phyloP scores from a whole-genome alignment of 2,329 filamentous ascomycete genomes.

The Colletotrichum sp. region DNA sequence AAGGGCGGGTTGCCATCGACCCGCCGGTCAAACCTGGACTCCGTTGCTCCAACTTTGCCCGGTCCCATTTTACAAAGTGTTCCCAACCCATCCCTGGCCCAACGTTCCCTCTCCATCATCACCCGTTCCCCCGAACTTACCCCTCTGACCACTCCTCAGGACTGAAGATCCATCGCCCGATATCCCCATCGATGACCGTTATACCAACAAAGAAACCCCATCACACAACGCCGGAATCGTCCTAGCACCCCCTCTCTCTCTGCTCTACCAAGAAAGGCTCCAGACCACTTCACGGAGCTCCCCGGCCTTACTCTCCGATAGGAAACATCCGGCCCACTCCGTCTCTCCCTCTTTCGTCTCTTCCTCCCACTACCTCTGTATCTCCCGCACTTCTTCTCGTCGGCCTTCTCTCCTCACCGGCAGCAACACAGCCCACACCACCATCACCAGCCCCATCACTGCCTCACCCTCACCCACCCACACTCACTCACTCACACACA shows the following conservation, averaged over 20 bases:
- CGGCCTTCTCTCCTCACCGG: background rate
- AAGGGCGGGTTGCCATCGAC: background rate
- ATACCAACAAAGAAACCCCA: constrained; percentile 2
- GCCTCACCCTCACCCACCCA: background rate
- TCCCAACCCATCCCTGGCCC: background rate
- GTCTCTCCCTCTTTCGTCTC: background rate
- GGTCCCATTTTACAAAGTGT: background rate
- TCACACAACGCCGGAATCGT: background rate
- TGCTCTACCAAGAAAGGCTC: background rate
- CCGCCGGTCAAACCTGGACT: constrained; percentile 6
- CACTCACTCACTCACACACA: background rate
- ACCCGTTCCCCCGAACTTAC: background rate
- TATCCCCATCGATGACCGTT: constrained; percentile 12
- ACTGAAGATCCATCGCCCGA: background rate
- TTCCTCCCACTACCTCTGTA: background rate
- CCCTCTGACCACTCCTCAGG: background rate
- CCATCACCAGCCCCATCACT: background rate
- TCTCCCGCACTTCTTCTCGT: background rate
- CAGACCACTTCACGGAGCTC: background rate
- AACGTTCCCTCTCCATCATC: background rate
- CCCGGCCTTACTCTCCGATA: background rate
- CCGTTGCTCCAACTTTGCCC: background rate
- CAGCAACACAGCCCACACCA: background rate
- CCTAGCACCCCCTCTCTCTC: background rate
- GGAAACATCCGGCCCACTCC: background rate